Evolutionary conservation across 1,284 basidiomycete genomes (phyloP).

Genomic region (Exobasidium cylindrosporum): DNA sequence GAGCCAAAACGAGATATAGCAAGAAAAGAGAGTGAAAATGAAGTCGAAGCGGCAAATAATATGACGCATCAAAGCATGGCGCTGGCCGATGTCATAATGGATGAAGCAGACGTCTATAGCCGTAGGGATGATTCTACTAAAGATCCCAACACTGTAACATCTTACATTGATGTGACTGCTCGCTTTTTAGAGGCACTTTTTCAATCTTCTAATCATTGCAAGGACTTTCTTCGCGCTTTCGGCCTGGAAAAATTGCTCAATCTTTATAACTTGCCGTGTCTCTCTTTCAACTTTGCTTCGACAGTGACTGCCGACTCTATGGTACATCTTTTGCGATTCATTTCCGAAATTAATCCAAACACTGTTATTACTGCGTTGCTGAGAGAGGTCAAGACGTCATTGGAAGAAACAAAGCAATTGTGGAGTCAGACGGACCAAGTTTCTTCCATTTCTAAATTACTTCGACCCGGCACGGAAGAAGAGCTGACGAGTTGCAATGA

Average conservation of each 20-base stretch:
- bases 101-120: slow-evolving; percentile 26
- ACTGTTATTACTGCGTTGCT: slow-evolving; percentile 73
- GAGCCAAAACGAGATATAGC: not conserved
- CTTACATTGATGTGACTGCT: slow-evolving; percentile 45
- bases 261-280: slow-evolving; percentile 76
- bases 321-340: slow-evolving; percentile 79
- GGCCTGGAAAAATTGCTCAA: slow-evolving; percentile 74
- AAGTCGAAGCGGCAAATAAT: not conserved
- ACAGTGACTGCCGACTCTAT: slow-evolving; percentile 78
- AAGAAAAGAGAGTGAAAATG: not conserved
- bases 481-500: slow-evolving; percentile 62
- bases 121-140: slow-evolving; percentile 29
- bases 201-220: slow-evolving; percentile 78
- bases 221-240: slow-evolving; percentile 80
- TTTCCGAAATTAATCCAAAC: slow-evolving; percentile 79
- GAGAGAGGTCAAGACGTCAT: slow-evolving; percentile 68
- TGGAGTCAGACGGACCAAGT: slow-evolving; percentile 59
- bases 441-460: not conserved
- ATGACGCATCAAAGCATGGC: slow-evolving; percentile 23
- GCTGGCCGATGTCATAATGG: slow-evolving; percentile 35
- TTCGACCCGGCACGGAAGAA: slow-evolving; percentile 54
- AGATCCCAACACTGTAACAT: slow-evolving; percentile 38
- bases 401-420: slow-evolving; percentile 69
- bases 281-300: slow-evolving; percentile 83
- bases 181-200: slow-evolving; percentile 78